Conservation (phyloP, 192 early-diverging fungal genomes). For the Phlyctochytrium planicorne region DNA sequence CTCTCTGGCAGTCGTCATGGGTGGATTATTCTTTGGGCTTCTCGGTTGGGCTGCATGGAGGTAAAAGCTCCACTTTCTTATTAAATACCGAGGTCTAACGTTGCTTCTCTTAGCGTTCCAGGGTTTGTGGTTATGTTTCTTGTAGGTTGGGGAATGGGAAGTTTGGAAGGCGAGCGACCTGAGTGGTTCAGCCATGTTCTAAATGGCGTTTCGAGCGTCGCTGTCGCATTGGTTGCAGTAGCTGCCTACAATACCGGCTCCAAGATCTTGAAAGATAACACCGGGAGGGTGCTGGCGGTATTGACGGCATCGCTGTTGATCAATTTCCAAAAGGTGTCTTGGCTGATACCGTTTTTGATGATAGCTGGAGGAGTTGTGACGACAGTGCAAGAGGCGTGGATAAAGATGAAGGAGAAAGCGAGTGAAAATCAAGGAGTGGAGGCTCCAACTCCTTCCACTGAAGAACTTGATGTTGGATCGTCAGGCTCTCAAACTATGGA, state of each 20-base stretch:
- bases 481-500: background rate
- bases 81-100: background rate
- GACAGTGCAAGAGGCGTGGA: background rate
- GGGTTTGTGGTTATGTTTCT: constrained; percentile 55
- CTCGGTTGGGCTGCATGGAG: constrained; percentile 46
- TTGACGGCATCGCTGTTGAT: constrained; percentile 19
- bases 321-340: constrained; percentile 28
- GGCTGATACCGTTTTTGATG: constrained; percentile 59
- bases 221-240: constrained; percentile 60
- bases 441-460: background rate
- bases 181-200: constrained; percentile 47
- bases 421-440: background rate
- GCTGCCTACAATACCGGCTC: constrained; percentile 36
- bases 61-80: constrained; percentile 4
- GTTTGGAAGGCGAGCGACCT: constrained; percentile 41
- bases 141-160: constrained; percentile 44
- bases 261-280: constrained; percentile 21
- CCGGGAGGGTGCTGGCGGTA: constrained; percentile 6
- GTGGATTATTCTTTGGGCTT: constrained; percentile 35
- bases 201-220: constrained; percentile 53
- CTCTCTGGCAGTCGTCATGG: constrained; percentile 40
- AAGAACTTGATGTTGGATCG: background rate
- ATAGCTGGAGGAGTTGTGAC: constrained; percentile 41
- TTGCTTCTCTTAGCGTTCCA: constrained; percentile 57
- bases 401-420: background rate